Base-by-base conservation (phyloP, 441 rosid species). In the Flueggea neowawraea region DNA sequence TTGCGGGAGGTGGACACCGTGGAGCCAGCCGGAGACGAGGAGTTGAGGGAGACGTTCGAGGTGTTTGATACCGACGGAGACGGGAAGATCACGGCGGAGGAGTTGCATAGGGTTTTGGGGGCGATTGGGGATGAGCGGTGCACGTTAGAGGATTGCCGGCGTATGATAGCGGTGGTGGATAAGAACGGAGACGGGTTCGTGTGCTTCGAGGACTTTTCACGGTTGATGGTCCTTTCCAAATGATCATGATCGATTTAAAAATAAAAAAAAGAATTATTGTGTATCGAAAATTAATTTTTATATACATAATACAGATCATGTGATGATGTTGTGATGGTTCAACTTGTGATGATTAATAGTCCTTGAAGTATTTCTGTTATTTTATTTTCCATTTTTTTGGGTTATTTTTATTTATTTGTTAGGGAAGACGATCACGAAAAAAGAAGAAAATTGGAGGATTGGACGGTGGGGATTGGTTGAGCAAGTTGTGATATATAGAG, bases 91-190 rank as follows among this genome's bases (percentile, higher is more conserved):
- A 79, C 95, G 73, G 96, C 95, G 58, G 94, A 87, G 76, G 99
- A 91, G 69, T 68, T 94, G 6, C 50, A 69, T 12, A 64, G 74
- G 14, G 86, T 79, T 0, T 89, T 77, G 58, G 64, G 58, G 31
- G 78, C 75, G 2, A 67, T 90, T 0, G 96, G 93, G 4, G 96
- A 89, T 59, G 88, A 82, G 17, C 51, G 60, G 75, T 85, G 90
- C 85, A 85, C 96, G 74, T 31, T 94, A n/a, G 96, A 89, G 13
- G 98, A 94, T 14, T 94, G 98, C 82, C 64, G 68, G 77, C 84
- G 95, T 57, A 94, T 94, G 97, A 87, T 94, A 79, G 89, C 84
- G 3, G 78, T 54, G 5, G 96, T 90, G 10, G 96, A 82, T 75
- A 78, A 66, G 54, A 90, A 82, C 45, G 87, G 84, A 6, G 90